These are phyloP conservation scores for Butyriboletus loyo DNA, from an alignment of 768 basidiomycete species.

Conservation along the genomic window DNA sequence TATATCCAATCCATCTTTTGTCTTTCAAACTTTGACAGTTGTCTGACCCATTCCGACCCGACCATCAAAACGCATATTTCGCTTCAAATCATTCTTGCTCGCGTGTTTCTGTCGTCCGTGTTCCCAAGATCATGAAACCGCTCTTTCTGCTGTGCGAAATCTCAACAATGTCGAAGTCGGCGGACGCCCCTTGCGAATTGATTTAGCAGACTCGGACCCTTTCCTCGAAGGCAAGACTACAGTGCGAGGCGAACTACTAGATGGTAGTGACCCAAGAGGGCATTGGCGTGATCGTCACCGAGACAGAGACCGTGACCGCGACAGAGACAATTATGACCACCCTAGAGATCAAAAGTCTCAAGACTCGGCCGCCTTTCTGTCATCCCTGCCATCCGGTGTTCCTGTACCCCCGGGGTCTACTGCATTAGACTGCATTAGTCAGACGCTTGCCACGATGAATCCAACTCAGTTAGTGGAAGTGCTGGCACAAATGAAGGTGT, in stretches of 20 bases:
- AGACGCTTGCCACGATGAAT: conserved; percentile 79
- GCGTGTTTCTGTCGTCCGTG: conserved; percentile 16
- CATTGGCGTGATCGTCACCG: conserved; percentile 48
- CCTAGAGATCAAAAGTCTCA: conserved; percentile 33
- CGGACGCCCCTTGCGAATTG: conserved; percentile 90
- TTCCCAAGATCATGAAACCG: conserved; percentile 87
- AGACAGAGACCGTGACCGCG: conserved; percentile 50
- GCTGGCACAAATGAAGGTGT: conserved; percentile 96
- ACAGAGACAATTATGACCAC: conserved; percentile 34
- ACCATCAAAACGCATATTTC: conserved; percentile 3
- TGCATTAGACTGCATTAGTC: conserved; percentile 79
- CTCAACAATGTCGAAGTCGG: conserved; percentile 91
- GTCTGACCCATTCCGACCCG: conserved; percentile 38
- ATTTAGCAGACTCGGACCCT: conserved; percentile 90
- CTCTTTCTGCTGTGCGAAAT: conserved; percentile 91
- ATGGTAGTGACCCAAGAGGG: conserved; percentile 47
- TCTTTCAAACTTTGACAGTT: conserved; percentile 20
- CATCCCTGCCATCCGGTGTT: conserved; percentile 71
- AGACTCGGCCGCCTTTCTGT: conserved; percentile 56
- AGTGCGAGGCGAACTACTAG: conserved; percentile 75
- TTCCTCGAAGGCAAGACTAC: conserved; percentile 90
- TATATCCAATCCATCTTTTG: conserved; percentile 45
- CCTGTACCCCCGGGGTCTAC: conserved; percentile 68
- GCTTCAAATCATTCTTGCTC: conserved; percentile 1
- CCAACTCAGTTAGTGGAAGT: conserved; percentile 89